Percentiles rank a stretch among this genome's conserved stretches.
These are phyloP conservation scores for Barbarea vulgaris DNA, from an alignment of 345 rosid genomes.

Conservation along the genomic window DNA sequence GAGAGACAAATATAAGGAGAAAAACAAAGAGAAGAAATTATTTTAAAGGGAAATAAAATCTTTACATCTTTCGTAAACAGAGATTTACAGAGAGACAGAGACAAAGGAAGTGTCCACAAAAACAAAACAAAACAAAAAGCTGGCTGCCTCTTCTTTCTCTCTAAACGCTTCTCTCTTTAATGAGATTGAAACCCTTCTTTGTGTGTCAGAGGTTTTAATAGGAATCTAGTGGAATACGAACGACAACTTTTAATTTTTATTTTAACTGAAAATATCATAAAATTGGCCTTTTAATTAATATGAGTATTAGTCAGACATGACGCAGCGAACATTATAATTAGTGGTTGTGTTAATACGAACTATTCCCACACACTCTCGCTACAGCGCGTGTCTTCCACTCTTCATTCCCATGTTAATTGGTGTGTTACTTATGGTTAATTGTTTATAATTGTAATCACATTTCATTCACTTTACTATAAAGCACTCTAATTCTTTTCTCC, in stretches of 20 bases:
- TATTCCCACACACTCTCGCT: slow-evolving; percentile 2
- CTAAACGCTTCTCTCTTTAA: slow-evolving; percentile 13
- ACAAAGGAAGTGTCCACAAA: slow-evolving; percentile 24
- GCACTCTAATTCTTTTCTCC: neutral
- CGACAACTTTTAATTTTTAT: slow-evolving; percentile 3
- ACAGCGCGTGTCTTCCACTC: slow-evolving; percentile 8
- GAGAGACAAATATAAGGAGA: slow-evolving; percentile 22
- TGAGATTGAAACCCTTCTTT: slow-evolving; percentile 16
- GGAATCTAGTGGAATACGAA: slow-evolving; percentile 31
- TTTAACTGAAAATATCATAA: neutral
- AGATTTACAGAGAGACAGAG: slow-evolving; percentile 22
- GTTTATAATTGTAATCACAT: neutral
- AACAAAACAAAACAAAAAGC: neutral
- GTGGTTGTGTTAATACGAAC: slow-evolving; percentile 34
- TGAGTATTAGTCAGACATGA: slow-evolving; percentile 44
- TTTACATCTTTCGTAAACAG: slow-evolving; percentile 24
- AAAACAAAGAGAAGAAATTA: neutral
- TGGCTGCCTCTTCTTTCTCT: slow-evolving; percentile 28
- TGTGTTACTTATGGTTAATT: neutral
- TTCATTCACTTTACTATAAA: neutral
- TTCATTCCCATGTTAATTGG: neutral
- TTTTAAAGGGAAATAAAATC: neutral
- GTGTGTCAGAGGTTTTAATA: slow-evolving; percentile 35
- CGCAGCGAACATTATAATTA: slow-evolving; percentile 44
- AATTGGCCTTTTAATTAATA: slow-evolving; percentile 22